phyloP scores from a whole-genome alignment of 2,329 filamentous ascomycete genomes.

The Xylariaceae sp. region DNA sequence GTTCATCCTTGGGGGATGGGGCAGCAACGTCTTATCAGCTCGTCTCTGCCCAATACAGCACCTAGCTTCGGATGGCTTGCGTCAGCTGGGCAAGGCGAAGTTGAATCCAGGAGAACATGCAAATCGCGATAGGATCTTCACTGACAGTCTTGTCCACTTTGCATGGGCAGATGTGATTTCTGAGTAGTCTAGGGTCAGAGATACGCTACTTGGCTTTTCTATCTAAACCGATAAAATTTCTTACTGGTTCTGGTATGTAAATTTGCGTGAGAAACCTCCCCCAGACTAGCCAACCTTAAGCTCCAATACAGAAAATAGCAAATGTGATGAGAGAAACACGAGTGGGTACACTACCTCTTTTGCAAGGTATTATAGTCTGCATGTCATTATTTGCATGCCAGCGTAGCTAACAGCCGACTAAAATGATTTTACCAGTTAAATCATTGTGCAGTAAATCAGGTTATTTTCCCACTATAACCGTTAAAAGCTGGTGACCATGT shows the following conservation, averaged over 20 bases:
- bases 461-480: too few species aligned
- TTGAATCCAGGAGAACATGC: not conserved
- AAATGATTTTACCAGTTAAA: slow-evolving; percentile 9
- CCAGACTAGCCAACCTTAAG: too few species aligned
- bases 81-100: slow-evolving; percentile 20
- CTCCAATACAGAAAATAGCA: too few species aligned
- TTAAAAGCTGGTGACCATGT: slow-evolving; percentile 1
- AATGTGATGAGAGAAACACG: slow-evolving; percentile 16
- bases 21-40: slow-evolving; percentile 9
- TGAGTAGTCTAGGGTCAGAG: slow-evolving; percentile 8
- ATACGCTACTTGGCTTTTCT: slow-evolving; percentile 28
- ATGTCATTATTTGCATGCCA: slow-evolving; percentile 20
- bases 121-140: too few species aligned
- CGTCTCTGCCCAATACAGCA: slow-evolving; percentile 11
- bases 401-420: slow-evolving; percentile 15
- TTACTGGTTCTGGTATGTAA: not conserved
- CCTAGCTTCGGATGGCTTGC: slow-evolving; percentile 19
- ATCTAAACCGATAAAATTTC: slow-evolving; percentile 15
- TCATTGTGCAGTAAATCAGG: too few species aligned
- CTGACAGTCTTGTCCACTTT: not conserved
- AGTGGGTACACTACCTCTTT: slow-evolving; percentile 9
- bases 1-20: slow-evolving; percentile 13
- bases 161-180: slow-evolving; percentile 5
- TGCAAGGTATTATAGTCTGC: slow-evolving; percentile 21
- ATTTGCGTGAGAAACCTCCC: slow-evolving; percentile 9